phyloP scores from a whole-genome alignment of 768 basidiomycete species.

The Podaxis carcinomalis region DNA sequence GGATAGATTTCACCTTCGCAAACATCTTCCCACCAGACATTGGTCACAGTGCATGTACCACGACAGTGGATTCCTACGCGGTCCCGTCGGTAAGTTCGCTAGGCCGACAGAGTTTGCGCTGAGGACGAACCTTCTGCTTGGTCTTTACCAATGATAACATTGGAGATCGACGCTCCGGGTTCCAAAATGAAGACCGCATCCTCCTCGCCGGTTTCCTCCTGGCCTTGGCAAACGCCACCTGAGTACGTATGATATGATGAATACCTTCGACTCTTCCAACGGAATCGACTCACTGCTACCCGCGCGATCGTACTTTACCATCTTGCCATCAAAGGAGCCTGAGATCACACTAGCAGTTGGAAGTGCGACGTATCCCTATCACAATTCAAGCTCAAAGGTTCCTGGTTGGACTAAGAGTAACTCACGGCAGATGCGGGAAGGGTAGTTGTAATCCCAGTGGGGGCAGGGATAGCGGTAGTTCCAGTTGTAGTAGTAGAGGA shows the following conservation, averaged over 20 bases:
- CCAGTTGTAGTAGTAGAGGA: slow-evolving; percentile 14
- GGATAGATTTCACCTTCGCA: slow-evolving; percentile 20
- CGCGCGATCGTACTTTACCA: slow-evolving; percentile 24
- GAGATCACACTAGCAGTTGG: slow-evolving; percentile 25
- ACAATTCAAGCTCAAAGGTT: neutral
- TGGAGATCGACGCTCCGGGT: slow-evolving; percentile 24
- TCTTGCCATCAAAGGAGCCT: slow-evolving; percentile 23
- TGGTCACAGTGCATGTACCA: slow-evolving; percentile 24
- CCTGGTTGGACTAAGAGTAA: neutral
- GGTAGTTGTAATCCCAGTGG: slow-evolving; percentile 19
- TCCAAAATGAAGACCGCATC: slow-evolving; percentile 25
- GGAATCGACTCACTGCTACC: slow-evolving; percentile 21
- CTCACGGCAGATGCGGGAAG: slow-evolving; percentile 25
- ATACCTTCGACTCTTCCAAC: neutral
- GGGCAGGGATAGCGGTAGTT: slow-evolving; percentile 13
- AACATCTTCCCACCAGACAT: slow-evolving; percentile 28
- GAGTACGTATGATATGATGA: neutral
- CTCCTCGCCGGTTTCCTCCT: slow-evolving; percentile 23
- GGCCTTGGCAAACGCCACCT: slow-evolving; percentile 24
- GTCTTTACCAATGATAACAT: slow-evolving; percentile 24
- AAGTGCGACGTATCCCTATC: slow-evolving; percentile 23
- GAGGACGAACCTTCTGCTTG: slow-evolving; percentile 22
- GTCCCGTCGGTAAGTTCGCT: neutral
- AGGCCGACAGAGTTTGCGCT: neutral
- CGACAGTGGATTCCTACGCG: slow-evolving; percentile 24